phyloP scores from a whole-genome alignment of 495 filamentous ascomycete genomes.

The Trichoderma erinaceum region DNA sequence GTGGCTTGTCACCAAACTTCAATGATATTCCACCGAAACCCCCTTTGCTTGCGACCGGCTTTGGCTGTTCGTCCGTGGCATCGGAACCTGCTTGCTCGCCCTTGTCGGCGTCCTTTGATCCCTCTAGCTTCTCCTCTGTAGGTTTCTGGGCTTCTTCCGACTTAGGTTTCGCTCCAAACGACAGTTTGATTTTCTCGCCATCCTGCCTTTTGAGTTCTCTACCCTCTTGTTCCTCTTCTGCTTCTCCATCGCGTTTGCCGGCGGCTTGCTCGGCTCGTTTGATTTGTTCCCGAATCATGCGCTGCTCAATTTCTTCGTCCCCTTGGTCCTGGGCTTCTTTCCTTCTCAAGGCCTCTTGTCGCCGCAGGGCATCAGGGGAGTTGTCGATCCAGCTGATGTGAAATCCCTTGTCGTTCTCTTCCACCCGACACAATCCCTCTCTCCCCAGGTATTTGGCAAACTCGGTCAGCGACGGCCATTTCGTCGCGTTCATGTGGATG shows the following conservation, averaged over 20 bases:
- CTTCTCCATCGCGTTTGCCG: slow-evolving; percentile 33
- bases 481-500: slow-evolving; percentile 88
- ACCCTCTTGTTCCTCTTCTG: slow-evolving; percentile 40
- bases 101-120: neutral
- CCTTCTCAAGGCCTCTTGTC: slow-evolving; percentile 71
- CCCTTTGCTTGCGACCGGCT: slow-evolving; percentile 5
- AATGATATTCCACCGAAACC: slow-evolving; percentile 34
- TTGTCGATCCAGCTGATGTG: slow-evolving; percentile 89
- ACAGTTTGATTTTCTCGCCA: slow-evolving; percentile 78
- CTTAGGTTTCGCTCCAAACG: slow-evolving; percentile 51
- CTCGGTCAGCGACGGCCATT: slow-evolving; percentile 75
- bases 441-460: slow-evolving; percentile 79
- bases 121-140: slow-evolving; percentile 25
- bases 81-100: slow-evolving; percentile 8
- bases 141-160: slow-evolving; percentile 21
- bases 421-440: slow-evolving; percentile 78
- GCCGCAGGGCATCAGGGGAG: slow-evolving; percentile 70
- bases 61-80: slow-evolving; percentile 20
- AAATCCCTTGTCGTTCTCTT: slow-evolving; percentile 84
- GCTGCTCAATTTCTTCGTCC: slow-evolving; percentile 83
- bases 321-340: slow-evolving; percentile 82
- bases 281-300: slow-evolving; percentile 72
- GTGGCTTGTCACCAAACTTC: slow-evolving; percentile 50
- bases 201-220: slow-evolving; percentile 59
- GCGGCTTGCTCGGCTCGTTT: slow-evolving; percentile 58